phyloP scores from a whole-genome alignment of 257 asterid species.

The Haberlea rhodopensis region DNA sequence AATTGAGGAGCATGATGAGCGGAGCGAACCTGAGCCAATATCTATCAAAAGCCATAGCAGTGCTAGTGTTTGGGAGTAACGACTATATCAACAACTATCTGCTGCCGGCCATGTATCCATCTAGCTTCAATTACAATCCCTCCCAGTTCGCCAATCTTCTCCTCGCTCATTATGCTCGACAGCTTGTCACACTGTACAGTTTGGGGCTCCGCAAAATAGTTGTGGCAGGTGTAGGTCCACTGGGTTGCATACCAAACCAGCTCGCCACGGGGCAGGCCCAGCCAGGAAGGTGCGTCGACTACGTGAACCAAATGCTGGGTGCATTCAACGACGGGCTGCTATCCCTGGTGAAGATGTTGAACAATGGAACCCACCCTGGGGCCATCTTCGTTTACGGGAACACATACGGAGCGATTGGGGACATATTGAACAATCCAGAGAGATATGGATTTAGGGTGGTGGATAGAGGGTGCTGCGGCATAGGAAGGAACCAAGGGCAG shows the following conservation, averaged over 20 bases:
- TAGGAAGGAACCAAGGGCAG: conserved; percentile 71
- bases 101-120: conserved; percentile 53
- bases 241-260: no score
- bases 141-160: conserved; percentile 69
- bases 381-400: no score
- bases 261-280: no score
- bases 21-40: conserved; percentile 32
- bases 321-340: conserved; percentile 59
- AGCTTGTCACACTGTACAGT: conserved; percentile 66
- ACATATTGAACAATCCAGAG: conserved; percentile 51
- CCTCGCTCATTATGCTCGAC: conserved; percentile 66
- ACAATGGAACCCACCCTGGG: conserved; percentile 74
- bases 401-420: conserved; percentile 66
- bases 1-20: conserved; percentile 54
- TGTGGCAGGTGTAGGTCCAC: conserved; percentile 56
- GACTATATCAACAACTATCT: conserved; percentile 97
- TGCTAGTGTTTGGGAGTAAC: conserved; percentile 77
- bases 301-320: no score
- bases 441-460: conserved; percentile 59
- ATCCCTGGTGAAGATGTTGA: conserved; percentile 52
- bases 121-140: conserved; percentile 68
- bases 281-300: no score
- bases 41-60: conserved; percentile 54
- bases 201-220: conserved; percentile 72
- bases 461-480: no score